Base-by-base conservation (phyloP, 192 early-diverging fungal species). In the Martensiomyces pterosporus region DNA sequence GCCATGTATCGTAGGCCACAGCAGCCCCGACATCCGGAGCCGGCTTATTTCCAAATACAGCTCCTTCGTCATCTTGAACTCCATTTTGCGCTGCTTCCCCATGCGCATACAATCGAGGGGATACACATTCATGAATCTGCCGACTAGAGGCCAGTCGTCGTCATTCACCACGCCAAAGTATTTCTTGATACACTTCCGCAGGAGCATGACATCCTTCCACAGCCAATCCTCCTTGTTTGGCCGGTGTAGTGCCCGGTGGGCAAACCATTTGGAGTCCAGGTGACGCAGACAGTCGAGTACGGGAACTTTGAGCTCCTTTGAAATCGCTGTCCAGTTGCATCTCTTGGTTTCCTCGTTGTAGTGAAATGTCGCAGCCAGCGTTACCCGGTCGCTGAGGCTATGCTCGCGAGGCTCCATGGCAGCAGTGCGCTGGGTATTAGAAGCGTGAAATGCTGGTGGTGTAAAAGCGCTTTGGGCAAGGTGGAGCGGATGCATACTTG, bases 51-150 rank as follows among this genome's bases (percentile, higher is more conserved):
- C 52, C 68, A 61, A 72, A n/a, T n/a, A n/a, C n/a, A n/a, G n/a
- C n/a, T n/a, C n/a, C n/a, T n/a, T n/a, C n/a, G n/a, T n/a, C n/a
- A n/a, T n/a, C n/a, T n/a, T n/a, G n/a, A n/a, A n/a, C n/a, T n/a
- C n/a, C n/a, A n/a, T n/a, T n/a, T n/a, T n/a, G n/a, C n/a, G n/a
- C n/a, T n/a, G n/a, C n/a, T n/a, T n/a, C 68, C 64, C 65, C 40
- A 65, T 73, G 35, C 53, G 49, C 8, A 73, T 64, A 19, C 69
- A 73, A 47, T 65, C 50, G 1, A 49, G 57, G 43, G 60, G 61
- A 17, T 32, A 17, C 3, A 73, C 61, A 37, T 73, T 73, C 53
- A 73, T 73, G 40, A 61, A 73, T 18, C 57, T 64, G 14, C 69
- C 69, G 4, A 47, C 48, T 16, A 73, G 43, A 21, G 43, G 39